A percentile compares a stretch with the other conserved stretches of the same genome.
phyloP scores from a whole-genome alignment of 2,329 filamentous ascomycete genomes.

The Stagonosporopsis tanaceti region DNA sequence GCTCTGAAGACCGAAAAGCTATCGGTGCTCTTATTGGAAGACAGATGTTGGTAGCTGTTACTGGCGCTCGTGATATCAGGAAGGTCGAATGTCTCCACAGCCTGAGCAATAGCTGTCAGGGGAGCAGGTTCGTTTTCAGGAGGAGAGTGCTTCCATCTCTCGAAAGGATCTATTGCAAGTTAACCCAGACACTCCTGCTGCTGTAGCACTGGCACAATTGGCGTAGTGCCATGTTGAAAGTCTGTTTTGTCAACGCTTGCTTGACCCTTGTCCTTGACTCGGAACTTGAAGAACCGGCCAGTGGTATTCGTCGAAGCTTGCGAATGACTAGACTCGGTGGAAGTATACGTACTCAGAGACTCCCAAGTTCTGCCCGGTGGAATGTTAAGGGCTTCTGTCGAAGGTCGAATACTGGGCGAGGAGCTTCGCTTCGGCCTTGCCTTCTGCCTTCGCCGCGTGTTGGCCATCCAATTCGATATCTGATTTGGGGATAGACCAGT shows the following conservation, averaged over 20 bases:
- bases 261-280: conserved; percentile 17
- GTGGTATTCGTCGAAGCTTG: neutral
- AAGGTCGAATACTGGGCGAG: conserved; percentile 72
- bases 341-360: conserved; percentile 43
- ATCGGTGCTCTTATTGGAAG: conserved; percentile 59
- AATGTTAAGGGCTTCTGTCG: conserved; percentile 75
- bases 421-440: conserved; percentile 71
- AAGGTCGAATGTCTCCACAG: conserved; percentile 56
- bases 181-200: conserved; percentile 47
- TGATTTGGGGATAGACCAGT: conserved; percentile 85
- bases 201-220: conserved; percentile 21
- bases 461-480: conserved; percentile 92
- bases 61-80: conserved; percentile 45
- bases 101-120: conserved; percentile 69
- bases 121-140: conserved; percentile 74
- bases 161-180: conserved; percentile 66
- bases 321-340: conserved; percentile 20
- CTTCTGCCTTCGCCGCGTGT: conserved; percentile 84
- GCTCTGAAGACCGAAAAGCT: conserved; percentile 60
- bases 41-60: conserved; percentile 55
- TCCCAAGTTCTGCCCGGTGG: conserved; percentile 68
- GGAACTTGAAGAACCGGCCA: conserved; percentile 38
- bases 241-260: neutral
- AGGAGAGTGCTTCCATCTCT: conserved; percentile 74
- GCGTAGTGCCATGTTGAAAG: conserved; percentile 7